Evolutionary conservation across 257 asterid genomes (phyloP).

Genomic region (Primulina tabacum): DNA sequence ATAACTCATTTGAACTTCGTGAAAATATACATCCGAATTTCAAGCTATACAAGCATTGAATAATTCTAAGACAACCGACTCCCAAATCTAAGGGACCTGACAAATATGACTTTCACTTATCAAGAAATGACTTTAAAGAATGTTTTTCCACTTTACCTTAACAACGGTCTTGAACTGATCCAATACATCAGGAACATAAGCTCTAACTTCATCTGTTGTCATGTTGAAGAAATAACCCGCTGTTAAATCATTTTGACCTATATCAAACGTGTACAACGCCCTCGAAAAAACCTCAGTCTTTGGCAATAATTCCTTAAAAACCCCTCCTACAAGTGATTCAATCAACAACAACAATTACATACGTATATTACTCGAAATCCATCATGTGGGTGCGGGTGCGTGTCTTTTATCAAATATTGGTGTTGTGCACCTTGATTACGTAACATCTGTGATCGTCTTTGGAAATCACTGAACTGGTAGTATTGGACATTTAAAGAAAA

Average conservation of each 20-base stretch:
- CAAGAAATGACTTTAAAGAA: background rate
- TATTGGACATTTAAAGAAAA: slow-evolving; percentile 65
- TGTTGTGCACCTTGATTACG: slow-evolving; percentile 42
- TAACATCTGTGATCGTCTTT: slow-evolving; percentile 51
- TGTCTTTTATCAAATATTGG: too few relatives aligned
- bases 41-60: background rate
- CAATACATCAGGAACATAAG: slow-evolving; percentile 61
- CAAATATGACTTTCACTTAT: background rate
- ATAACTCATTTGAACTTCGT: background rate
- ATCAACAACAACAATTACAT: too few relatives aligned
- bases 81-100: background rate
- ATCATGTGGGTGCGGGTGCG: background rate
- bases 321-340: slow-evolving; percentile 39
- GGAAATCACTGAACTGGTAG: slow-evolving; percentile 61
- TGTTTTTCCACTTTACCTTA: slow-evolving; percentile 40
- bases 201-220: slow-evolving; percentile 72
- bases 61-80: background rate
- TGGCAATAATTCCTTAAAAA: slow-evolving; percentile 53
- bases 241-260: slow-evolving; percentile 81
- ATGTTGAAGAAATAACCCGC: slow-evolving; percentile 74
- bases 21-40: too few relatives aligned
- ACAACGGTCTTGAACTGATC: slow-evolving; percentile 58
- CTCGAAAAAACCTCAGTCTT: slow-evolving; percentile 37
- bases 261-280: slow-evolving; percentile 78
- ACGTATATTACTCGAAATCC: background rate